Evolutionary conservation across 192 early-diverging fungal species (phyloP), one percentile per base, ranked within the genome.

Genomic region (Gonapodya prolifera): DNA sequence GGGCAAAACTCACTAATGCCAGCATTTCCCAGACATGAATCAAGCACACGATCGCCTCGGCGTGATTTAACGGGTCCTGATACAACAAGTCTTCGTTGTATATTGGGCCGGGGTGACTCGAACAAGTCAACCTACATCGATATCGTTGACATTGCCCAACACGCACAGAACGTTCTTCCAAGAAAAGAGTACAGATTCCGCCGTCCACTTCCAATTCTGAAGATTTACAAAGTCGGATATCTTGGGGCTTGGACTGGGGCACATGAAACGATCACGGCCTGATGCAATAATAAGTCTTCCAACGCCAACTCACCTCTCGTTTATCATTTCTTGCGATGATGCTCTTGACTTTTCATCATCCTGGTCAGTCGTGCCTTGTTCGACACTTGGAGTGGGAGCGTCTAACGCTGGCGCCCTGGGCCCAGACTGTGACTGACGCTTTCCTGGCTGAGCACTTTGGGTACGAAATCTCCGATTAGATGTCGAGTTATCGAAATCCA

Each of bases 101-200:
- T 31, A 74, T 2, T 23, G 69, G 70, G 35, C 34, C 78, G 30
- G 29, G 32, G 32, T 79, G 70, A 61, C 61, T 34, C 36, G 30
- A 33, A 35, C 28, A 71, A 70, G 0, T 8, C 35, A 30, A 1
- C 74, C 33, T 82, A 91, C 89, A 80, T 87, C 74, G 32, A 94
- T 92, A 8, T 84, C 70, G 75, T 94, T 94, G 1, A 92, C 69
- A 76, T 94, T 89, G 0, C 94, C 94, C 33, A 95, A 73, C 1
- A 90, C 81, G 80, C 91, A 92, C 17, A 96, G 76, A 76, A 94
- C 83, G 75, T 94, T 94, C 71, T 94, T 94, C 94, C 94, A 96
- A 2, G 88, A 70, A 1, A 78, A 80, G 1, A 90, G 79, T 1
- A 85, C 83, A 28, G 69, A 70, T 34, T 81, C 81, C 0, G 77